Percentiles rank a stretch among this genome's conserved stretches.
Evolutionary conservation across 306 rosid species (phyloP).

Genomic region (Rosa multiflora): DNA sequence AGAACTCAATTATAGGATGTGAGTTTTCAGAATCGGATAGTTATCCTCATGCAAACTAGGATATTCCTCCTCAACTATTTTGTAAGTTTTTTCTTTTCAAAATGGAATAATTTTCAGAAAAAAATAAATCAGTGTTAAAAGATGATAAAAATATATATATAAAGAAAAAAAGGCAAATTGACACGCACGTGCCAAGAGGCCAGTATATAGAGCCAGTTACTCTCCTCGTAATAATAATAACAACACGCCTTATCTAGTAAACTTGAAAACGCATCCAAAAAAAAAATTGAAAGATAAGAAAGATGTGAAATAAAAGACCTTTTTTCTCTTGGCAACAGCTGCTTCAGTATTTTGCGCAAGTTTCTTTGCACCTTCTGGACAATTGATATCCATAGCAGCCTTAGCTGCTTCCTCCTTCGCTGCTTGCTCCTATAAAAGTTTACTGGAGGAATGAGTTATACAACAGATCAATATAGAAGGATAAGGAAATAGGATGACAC

Average conservation of each 20-base stretch:
- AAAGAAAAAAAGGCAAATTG: too few relatives aligned
- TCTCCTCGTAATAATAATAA: too few relatives aligned
- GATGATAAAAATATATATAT: too few relatives aligned
- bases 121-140: too few relatives aligned
- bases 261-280: too few relatives aligned
- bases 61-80: too few relatives aligned
- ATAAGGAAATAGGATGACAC: neutral
- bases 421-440: constrained; percentile 19
- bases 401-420: constrained; percentile 11
- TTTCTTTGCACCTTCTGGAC: constrained; percentile 15
- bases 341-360: constrained; percentile 1
- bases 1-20: too few relatives aligned
- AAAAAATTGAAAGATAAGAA: neutral
- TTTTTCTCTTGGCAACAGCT: constrained; percentile 13
- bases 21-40: too few relatives aligned
- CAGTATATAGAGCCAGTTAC: neutral
- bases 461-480: neutral
- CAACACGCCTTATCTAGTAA: neutral
- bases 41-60: too few relatives aligned
- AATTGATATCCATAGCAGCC: constrained; percentile 19
- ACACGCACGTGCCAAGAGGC: neutral
- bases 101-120: too few relatives aligned
- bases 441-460: constrained; percentile 4
- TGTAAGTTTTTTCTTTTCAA: too few relatives aligned
- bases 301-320: neutral